phyloP scores from a whole-genome alignment of 2,329 filamentous ascomycete genomes.

The Microdochium trichocladiopsis region DNA sequence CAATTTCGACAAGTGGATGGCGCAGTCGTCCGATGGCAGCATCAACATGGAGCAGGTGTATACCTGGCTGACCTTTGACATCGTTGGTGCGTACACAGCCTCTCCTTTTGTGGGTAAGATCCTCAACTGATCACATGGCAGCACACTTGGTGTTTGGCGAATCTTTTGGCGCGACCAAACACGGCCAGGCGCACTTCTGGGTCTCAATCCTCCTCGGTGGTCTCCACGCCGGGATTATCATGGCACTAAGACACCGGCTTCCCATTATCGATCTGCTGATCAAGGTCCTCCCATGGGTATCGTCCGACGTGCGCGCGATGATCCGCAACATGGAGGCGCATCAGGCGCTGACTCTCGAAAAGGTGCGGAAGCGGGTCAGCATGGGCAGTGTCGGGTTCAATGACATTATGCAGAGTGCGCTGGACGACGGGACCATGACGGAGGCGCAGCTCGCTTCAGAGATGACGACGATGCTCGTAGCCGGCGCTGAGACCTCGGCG shows the following conservation, averaged over 20 bases:
- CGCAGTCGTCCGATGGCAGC: not conserved
- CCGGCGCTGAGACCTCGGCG: constrained; percentile 11
- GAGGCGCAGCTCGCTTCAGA: constrained; percentile 6
- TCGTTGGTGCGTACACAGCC: constrained; percentile 6
- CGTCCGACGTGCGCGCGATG: not conserved
- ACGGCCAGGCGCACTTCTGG: constrained; percentile 7
- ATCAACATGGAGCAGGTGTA: constrained; percentile 10
- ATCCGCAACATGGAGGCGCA: constrained; percentile 5
- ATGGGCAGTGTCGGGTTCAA: constrained; percentile 7
- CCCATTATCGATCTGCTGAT: constrained; percentile 5
- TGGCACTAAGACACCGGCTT: constrained; percentile 6
- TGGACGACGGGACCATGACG: constrained; percentile 4
- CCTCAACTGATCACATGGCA: not conserved
- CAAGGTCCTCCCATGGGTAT: constrained; percentile 4
- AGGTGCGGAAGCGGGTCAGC: constrained; percentile 7
- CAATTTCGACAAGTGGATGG: constrained; percentile 4
- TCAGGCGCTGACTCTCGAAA: constrained; percentile 6
- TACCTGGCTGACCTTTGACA: constrained; percentile 16
- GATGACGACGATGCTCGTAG: constrained; percentile 5
- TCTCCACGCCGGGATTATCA: constrained; percentile 3
- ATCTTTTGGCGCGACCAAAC: constrained; percentile 8
- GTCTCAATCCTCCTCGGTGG: constrained; percentile 7
- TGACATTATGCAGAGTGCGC: constrained; percentile 8
- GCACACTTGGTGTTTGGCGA: constrained; percentile 11
- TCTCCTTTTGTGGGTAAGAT: not conserved